A percentile compares a stretch with the other conserved stretches of the same genome.
Evolutionary conservation across 768 basidiomycete genomes (phyloP).

Genomic region (Boletus rubroflammeus): DNA sequence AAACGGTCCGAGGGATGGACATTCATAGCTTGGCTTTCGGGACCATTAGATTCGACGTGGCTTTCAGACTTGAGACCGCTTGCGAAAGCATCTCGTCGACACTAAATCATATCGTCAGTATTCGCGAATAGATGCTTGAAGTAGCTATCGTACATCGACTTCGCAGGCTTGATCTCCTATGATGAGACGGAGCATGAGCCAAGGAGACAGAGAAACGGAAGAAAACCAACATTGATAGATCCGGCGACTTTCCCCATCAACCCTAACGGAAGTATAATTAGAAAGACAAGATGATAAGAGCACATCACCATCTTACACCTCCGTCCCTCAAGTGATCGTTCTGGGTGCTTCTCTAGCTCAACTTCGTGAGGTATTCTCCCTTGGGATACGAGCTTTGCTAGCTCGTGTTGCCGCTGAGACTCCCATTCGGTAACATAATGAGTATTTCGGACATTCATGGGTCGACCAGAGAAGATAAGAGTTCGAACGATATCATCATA

Average conservation of each 20-base stretch:
- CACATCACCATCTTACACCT: conserved; percentile 44
- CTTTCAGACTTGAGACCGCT: conserved; percentile 56
- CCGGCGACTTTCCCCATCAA: conserved; percentile 79
- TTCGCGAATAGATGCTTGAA: not conserved
- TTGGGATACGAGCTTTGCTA: conserved; percentile 50
- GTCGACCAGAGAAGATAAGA: conserved; percentile 72
- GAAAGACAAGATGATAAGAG: not conserved
- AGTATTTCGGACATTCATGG: conserved; percentile 78
- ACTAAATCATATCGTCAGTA: conserved; percentile 36
- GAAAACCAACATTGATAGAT: conserved; percentile 51
- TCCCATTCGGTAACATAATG: conserved; percentile 80
- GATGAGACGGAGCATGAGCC: not conserved
- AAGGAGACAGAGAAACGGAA: not conserved
- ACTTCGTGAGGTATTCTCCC: conserved; percentile 76
- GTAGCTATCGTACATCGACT: conserved; percentile 60
- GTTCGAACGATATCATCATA: conserved; percentile 74
- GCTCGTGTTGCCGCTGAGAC: conserved; percentile 54
- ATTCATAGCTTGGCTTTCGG: conserved; percentile 48
- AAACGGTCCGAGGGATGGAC: not conserved
- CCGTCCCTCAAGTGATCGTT: conserved; percentile 55
- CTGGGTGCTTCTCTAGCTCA: conserved; percentile 66
- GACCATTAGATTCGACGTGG: conserved; percentile 40
- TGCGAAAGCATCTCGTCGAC: conserved; percentile 79
- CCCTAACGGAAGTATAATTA: conserved; percentile 40
- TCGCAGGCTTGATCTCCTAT: conserved; percentile 80